Evolutionary conservation across 1,139 yeast genomes (phyloP).

Genomic region (Candida albicans): DNA sequence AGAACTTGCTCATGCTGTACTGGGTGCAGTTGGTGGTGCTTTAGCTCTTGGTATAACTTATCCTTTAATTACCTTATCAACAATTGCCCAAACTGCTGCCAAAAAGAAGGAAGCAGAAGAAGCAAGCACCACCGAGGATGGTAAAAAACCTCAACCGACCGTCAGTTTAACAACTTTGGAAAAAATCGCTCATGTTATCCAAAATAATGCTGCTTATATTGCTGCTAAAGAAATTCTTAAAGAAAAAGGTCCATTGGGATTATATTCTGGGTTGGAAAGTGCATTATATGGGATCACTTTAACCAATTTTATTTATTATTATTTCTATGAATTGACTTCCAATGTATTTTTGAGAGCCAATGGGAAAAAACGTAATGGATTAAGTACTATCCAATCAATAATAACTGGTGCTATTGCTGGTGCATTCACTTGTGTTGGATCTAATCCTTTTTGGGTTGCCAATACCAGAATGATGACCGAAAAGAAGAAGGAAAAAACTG

Average conservation of each 20-base stretch:
- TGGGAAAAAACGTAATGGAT: conserved; percentile 31
- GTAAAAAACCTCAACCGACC: conserved; percentile 9
- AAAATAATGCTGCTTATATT: conserved; percentile 26
- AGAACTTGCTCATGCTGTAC: conserved; percentile 78
- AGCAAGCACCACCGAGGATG: conserved; percentile 15
- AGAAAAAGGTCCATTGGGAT: conserved; percentile 68
- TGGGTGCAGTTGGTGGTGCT: conserved; percentile 95
- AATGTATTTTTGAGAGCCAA: conserved; percentile 51
- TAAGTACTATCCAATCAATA: conserved; percentile 71
- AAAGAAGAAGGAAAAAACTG: conserved; percentile 33
- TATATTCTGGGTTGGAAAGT: conserved; percentile 83
- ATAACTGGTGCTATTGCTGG: conserved; percentile 87
- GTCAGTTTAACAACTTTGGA: conserved; percentile 14
- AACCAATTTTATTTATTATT: conserved; percentile 86
- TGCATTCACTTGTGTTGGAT: conserved; percentile 74
- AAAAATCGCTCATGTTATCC: conserved; percentile 23
- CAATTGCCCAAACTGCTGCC: conserved; percentile 73
- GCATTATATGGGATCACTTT: conserved; percentile 85
- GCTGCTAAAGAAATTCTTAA: conserved; percentile 50
- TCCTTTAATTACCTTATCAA: conserved; percentile 80
- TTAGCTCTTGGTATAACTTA: conserved; percentile 82
- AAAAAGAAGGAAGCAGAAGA: conserved; percentile 38
- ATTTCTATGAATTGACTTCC: conserved; percentile 76
- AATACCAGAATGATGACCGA: conserved; percentile 81
- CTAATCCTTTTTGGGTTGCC: conserved; percentile 97